These are phyloP conservation scores for Aspergillus caelatus DNA, from an alignment of 2,329 filamentous ascomycete species.

Conservation along the genomic window DNA sequence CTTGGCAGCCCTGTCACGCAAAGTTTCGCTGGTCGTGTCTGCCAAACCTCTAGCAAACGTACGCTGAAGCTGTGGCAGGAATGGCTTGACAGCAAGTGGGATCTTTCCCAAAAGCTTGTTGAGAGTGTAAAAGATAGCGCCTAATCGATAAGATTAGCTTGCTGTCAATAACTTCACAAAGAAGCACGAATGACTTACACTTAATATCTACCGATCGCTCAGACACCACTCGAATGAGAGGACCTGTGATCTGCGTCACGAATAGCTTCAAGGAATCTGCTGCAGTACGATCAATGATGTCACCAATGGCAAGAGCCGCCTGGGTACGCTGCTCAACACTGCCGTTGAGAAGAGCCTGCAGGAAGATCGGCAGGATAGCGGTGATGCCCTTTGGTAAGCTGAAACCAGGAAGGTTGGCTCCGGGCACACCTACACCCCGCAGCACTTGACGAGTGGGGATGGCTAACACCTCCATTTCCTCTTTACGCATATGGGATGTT, in stretches of 20 bases:
- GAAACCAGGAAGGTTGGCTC: conserved; percentile 84
- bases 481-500: conserved; percentile 87
- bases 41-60: conserved; percentile 96
- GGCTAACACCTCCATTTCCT: conserved; percentile 95
- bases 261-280: conserved; percentile 87
- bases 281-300: conserved; percentile 91
- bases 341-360: conserved; percentile 97
- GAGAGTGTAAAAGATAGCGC: conserved; percentile 88
- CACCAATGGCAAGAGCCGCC: conserved; percentile 89
- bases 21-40: conserved; percentile 84
- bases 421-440: conserved; percentile 84
- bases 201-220: conserved; percentile 96
- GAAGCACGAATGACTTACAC: conserved; percentile 37
- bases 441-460: conserved; percentile 83
- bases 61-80: conserved; percentile 92
- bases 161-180: background rate
- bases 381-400: conserved; percentile 93
- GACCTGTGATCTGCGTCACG: conserved; percentile 96
- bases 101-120: conserved; percentile 98
- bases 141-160: conserved; percentile 41
- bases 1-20: conserved; percentile 87
- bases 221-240: conserved; percentile 95
- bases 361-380: conserved; percentile 91
- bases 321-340: conserved; percentile 89
- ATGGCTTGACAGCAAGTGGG: conserved; percentile 90